phyloP scores from a whole-genome alignment of 2,329 filamentous ascomycete genomes.

The Fusarium virguliforme region DNA sequence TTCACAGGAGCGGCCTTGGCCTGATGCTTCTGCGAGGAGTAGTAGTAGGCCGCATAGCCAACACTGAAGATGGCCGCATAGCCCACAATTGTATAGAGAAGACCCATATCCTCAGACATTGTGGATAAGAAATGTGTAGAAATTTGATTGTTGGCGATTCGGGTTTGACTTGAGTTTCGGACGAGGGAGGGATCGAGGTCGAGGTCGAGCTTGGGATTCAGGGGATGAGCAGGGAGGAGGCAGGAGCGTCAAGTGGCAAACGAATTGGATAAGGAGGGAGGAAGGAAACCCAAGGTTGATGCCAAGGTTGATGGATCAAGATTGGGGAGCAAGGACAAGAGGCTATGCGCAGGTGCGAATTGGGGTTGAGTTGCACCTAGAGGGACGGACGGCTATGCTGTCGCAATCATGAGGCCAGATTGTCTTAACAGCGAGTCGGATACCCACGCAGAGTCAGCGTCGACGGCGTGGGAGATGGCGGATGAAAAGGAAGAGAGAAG shows the following conservation, averaged over 20 bases:
- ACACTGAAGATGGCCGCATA: constrained; percentile 58
- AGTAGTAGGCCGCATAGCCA: constrained; percentile 56
- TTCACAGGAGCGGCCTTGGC: constrained; percentile 51
- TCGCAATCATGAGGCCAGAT: constrained; percentile 55
- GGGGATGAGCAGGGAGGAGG: constrained; percentile 23
- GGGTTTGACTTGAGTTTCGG: constrained; percentile 35
- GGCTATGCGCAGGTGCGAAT: constrained; percentile 31
- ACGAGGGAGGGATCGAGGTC: constrained; percentile 23
- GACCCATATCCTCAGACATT: constrained; percentile 57
- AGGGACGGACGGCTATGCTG: constrained; percentile 38
- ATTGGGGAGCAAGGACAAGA: constrained; percentile 14
- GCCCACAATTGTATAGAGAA: constrained; percentile 57
- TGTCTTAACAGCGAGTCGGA: constrained; percentile 50
- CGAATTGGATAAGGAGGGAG: constrained; percentile 17
- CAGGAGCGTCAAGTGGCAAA: constrained; percentile 19
- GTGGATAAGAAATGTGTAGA: constrained; percentile 28
- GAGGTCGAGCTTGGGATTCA: constrained; percentile 28
- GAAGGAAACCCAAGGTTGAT: constrained; percentile 15
- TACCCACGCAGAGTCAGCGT: constrained; percentile 38
- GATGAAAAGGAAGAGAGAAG: constrained; percentile 16
- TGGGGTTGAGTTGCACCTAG: constrained; percentile 29
- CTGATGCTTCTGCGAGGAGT: constrained; percentile 57
- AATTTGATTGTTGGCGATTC: constrained; percentile 26
- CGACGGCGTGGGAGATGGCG: constrained; percentile 22
- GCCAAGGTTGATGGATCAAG: constrained; percentile 27